Percentiles rank a stretch among this genome's conserved stretches.
phyloP scores from a whole-genome alignment of 176 grass and related monocot genomes.

The Aegilops umbellulata region DNA sequence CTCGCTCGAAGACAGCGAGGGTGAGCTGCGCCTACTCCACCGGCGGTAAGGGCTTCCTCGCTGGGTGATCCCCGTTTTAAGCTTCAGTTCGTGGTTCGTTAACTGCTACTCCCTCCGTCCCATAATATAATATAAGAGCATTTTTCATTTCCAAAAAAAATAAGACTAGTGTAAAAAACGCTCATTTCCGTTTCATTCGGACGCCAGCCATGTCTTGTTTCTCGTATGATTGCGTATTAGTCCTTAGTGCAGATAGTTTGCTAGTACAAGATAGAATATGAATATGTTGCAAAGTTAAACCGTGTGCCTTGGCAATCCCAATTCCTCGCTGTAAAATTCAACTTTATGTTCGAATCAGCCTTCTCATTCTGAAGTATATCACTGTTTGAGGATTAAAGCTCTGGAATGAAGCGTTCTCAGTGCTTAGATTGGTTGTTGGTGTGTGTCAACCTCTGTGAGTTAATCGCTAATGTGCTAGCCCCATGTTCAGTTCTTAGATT shows the following conservation, averaged over 20 bases:
- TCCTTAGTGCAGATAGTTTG: not conserved
- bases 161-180: too few species aligned
- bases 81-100: slow-evolving; percentile 7
- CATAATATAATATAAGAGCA: too few species aligned
- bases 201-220: not conserved
- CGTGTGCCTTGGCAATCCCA: not conserved
- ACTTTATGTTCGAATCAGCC: not conserved
- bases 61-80: not conserved
- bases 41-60: slow-evolving; percentile 31
- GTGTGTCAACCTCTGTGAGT: too few species aligned
- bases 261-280: not conserved
- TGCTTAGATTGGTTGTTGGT: too few species aligned
- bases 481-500: not conserved
- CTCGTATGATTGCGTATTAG: not conserved
- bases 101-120: too few species aligned
- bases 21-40: slow-evolving; percentile 38
- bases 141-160: too few species aligned
- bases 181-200: not conserved
- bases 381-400: too few species aligned
- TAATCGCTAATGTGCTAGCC: not conserved
- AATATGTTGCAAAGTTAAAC: not conserved
- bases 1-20: slow-evolving; percentile 1
- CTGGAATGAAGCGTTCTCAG: too few species aligned
- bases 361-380: too few species aligned
- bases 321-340: not conserved